Percentiles rank a stretch among this genome's conserved stretches.
Conservation (phyloP, 257 asterid genomes). For the Lantana camara region DNA sequence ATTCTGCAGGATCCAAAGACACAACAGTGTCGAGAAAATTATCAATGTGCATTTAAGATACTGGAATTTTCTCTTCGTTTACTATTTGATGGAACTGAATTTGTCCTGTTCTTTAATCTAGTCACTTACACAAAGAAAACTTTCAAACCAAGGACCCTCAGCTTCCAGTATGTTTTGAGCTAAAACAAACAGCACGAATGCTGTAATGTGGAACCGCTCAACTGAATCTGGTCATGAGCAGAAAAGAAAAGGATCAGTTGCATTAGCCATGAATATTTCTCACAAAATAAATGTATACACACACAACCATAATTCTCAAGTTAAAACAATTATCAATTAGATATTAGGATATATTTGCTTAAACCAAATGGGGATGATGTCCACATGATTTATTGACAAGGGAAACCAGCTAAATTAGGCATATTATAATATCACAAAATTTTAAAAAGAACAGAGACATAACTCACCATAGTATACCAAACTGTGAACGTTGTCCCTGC, state of each 20-base stretch:
- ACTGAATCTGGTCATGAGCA: slow-evolving; percentile 69
- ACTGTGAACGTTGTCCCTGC: slow-evolving; percentile 89
- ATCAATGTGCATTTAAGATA: slow-evolving; percentile 5
- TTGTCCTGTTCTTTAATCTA: background rate
- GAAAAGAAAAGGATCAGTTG: slow-evolving; percentile 20
- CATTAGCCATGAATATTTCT: slow-evolving; percentile 19
- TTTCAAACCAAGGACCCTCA: slow-evolving; percentile 95
- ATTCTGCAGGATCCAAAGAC: slow-evolving; percentile 65
- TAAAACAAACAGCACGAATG: slow-evolving; percentile 89
- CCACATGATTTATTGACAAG: slow-evolving; percentile 10
- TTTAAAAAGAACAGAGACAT: slow-evolving; percentile 24
- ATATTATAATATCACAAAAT: slow-evolving; percentile 3
- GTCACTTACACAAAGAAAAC: slow-evolving; percentile 73
- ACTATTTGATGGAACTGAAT: slow-evolving; percentile 11
- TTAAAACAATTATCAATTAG: background rate
- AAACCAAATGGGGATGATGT: slow-evolving; percentile 1
- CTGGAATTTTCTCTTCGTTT: too few species aligned
- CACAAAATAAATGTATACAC: background rate
- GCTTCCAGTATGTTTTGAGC: slow-evolving; percentile 96
- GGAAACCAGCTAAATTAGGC: slow-evolving; percentile 10
- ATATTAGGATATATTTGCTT: background rate
- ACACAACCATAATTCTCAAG: background rate
- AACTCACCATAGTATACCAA: slow-evolving; percentile 87
- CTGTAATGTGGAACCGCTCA: slow-evolving; percentile 94
- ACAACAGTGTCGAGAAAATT: slow-evolving; percentile 18